Percentiles rank a stretch among this genome's conserved stretches.
Evolutionary conservation across 1,284 basidiomycete species (phyloP).

Genomic region (Microstroma glucosiphilum): DNA sequence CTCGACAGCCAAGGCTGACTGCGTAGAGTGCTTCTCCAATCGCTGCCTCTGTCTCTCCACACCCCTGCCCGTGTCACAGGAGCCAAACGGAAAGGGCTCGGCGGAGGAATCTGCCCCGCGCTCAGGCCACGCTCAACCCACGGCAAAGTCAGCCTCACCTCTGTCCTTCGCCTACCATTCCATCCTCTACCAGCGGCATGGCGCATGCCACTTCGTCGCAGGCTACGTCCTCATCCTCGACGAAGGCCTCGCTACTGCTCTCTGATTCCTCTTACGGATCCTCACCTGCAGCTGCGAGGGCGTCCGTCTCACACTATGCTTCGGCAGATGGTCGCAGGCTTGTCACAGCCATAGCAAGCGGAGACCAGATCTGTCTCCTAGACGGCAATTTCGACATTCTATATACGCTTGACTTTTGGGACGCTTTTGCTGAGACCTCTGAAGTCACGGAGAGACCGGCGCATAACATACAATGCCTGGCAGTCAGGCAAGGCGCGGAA

Average conservation of each 20-base stretch:
- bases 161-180: no score
- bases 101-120: no score
- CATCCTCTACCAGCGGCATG: no score
- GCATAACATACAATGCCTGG: constrained; percentile 11
- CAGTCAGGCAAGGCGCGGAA: neutral
- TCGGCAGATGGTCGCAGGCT: neutral
- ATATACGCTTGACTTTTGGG: constrained; percentile 31
- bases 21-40: no score
- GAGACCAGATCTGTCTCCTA: constrained; percentile 26
- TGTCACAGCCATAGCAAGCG: constrained; percentile 19
- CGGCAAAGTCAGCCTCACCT: no score
- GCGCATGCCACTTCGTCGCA: no score
- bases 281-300: neutral
- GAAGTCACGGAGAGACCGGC: constrained; percentile 19
- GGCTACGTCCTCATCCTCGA: no score
- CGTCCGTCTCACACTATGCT: neutral
- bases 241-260: neutral
- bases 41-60: no score
- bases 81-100: no score
- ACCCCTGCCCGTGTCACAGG: no score
- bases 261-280: constrained; percentile 1
- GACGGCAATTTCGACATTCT: constrained; percentile 22
- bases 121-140: no score
- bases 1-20: no score
- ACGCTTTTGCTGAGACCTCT: constrained; percentile 23